Percentiles rank a stretch among this genome's conserved stretches.
Evolutionary conservation across 1,284 basidiomycete genomes (phyloP).

Genomic region (Trametes versicolor): DNA sequence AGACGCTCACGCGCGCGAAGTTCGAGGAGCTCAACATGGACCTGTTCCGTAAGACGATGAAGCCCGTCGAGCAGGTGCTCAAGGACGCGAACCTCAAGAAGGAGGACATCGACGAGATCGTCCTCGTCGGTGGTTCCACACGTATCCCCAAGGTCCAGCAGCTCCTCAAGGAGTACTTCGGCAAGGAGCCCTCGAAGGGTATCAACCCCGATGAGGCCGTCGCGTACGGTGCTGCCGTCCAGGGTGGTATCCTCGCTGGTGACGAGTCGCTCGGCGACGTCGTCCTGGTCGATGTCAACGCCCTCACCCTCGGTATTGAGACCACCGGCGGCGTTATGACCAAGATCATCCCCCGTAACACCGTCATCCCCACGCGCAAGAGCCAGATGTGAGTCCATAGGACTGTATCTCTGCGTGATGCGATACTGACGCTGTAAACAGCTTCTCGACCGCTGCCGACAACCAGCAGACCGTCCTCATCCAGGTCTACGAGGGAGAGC

Average conservation of each 20-base stretch:
- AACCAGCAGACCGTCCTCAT: slow-evolving; percentile 94
- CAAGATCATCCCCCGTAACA: slow-evolving; percentile 96
- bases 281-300: slow-evolving; percentile 96
- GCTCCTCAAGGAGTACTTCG: slow-evolving; percentile 94
- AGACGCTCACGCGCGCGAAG: slow-evolving; percentile 97
- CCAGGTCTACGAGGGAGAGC: slow-evolving; percentile 95
- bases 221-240: slow-evolving; percentile 82
- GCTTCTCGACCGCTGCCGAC: slow-evolving; percentile 96
- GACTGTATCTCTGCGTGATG: not conserved
- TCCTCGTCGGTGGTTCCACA: slow-evolving; percentile 97
- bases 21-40: slow-evolving; percentile 99
- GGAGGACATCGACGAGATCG: slow-evolving; percentile 94
- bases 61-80: slow-evolving; percentile 98
- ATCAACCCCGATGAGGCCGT: slow-evolving; percentile 87
- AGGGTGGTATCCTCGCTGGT: slow-evolving; percentile 90
- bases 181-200: slow-evolving; percentile 92
- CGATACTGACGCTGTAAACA: slow-evolving; percentile 39
- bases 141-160: slow-evolving; percentile 99
- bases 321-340: slow-evolving; percentile 99
- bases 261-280: slow-evolving; percentile 86
- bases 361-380: slow-evolving; percentile 98
- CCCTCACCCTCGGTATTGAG: slow-evolving; percentile 96
- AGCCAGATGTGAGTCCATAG: slow-evolving; percentile 72
- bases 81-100: slow-evolving; percentile 99
- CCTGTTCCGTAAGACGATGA: slow-evolving; percentile 99